Evolutionary conservation across 163 green algal species (phyloP), one percentile per base, ranked within the genome.

Genomic region (Coccomyxa subellipsoidea): DNA sequence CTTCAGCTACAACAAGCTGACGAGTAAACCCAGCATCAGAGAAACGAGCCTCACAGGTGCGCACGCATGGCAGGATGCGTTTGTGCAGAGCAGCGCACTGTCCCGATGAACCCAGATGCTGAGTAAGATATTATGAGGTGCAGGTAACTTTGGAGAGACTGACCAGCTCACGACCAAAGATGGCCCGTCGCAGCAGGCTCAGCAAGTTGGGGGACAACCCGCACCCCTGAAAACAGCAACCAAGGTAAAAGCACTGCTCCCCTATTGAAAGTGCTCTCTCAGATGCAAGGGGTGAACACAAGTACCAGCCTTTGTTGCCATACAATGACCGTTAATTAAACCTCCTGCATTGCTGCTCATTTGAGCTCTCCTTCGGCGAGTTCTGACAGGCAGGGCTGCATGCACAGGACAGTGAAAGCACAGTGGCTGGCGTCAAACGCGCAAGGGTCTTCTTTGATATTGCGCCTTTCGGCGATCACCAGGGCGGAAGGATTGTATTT

Each of bases 401-500:
- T n/a, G 71, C 18, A 31, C 31, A 77, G 71, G 34, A 77, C 18
- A 39, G 15, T 27, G 32, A 34, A 77, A 36, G 32, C 34, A 36
- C 34, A 10, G 71, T 34, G 18, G 71, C 34, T 2, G 40, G 36
- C 36, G 73, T 37, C 10, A 66, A 54, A 12, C 36, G 73, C 7
- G 27, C 73, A 18, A 38, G 73, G 36, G 73, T 79, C 23, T 79
- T 69, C 40, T 79, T 79, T 79, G 73, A 79, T 37, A 59, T 79
- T 69, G 73, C 73, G 21, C 73, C 73, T 23, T 79, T 86, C 10
- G 85, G 80, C 23, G 84, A 80, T 53, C 0, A 77, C 59, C 53
- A 76, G 66, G 69, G 85, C 10, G 92, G 92, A 77, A 85, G 92
- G 69, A 91, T 95, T 38, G 88, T 88, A 80, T 40, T 86, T 37